phyloP scores from a whole-genome alignment of 2,329 filamentous ascomycete species.

The Daldinia sp. region DNA sequence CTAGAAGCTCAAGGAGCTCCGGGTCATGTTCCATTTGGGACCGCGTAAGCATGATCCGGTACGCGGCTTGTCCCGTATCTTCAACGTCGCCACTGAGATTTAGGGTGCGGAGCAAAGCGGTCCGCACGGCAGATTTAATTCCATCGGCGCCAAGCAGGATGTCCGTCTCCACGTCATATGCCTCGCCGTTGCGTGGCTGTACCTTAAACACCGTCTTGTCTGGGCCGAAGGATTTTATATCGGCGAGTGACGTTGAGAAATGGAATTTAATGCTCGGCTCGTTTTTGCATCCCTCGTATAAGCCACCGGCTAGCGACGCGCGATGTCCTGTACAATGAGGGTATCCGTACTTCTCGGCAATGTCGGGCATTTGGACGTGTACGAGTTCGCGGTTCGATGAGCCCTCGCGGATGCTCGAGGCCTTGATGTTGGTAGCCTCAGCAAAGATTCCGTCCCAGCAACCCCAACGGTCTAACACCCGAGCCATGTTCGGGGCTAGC shows the following conservation, averaged over 20 bases:
- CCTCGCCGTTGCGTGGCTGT: constrained; percentile 66
- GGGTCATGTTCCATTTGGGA: constrained; percentile 75
- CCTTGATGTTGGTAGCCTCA: constrained; percentile 77
- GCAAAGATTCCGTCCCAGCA: constrained; percentile 75
- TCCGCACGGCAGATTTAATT: constrained; percentile 65
- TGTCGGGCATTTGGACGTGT: constrained; percentile 76
- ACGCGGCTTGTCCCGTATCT: constrained; percentile 81
- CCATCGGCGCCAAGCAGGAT: constrained; percentile 67
- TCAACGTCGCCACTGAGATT: constrained; percentile 67
- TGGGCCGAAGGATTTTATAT: constrained; percentile 70
- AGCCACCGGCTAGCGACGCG: constrained; percentile 74
- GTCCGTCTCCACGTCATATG: constrained; percentile 66
- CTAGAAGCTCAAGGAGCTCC: constrained; percentile 74
- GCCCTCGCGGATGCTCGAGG: constrained; percentile 81
- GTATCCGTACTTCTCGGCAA: constrained; percentile 76
- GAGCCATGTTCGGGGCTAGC: constrained; percentile 83
- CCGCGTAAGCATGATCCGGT: constrained; percentile 80
- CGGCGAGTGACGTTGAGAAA: constrained; percentile 69
- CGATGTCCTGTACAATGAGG: constrained; percentile 86
- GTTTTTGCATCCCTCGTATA: constrained; percentile 77
- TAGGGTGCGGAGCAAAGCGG: constrained; percentile 66
- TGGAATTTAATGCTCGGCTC: constrained; percentile 75
- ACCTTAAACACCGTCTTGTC: constrained; percentile 69
- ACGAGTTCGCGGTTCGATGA: constrained; percentile 76
- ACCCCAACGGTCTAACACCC: constrained; percentile 78